Base-by-base conservation (phyloP, 164 flowering plant species). In the Macadamia tetraphylla region DNA sequence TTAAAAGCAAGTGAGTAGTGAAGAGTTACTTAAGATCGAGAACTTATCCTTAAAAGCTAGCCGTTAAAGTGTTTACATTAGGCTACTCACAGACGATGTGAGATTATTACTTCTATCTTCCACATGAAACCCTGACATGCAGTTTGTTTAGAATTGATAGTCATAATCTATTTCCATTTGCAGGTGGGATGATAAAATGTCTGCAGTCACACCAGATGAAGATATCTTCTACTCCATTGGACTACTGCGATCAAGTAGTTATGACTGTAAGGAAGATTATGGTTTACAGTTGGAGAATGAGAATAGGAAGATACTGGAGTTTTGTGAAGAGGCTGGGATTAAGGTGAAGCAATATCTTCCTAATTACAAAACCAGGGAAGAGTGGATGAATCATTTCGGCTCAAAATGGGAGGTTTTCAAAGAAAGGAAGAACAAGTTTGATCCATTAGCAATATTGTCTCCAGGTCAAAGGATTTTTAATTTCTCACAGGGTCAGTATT, bases 101-200 rank as follows among this genome's bases (percentile, higher is more conserved):
- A 23, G 23, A 23, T 23, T 23, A 23, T 23, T 23, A 23, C 23
- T 23, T 23, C 23, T 23, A 0, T 23, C 23, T 23, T 23, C 23
- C 23, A 23, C 23, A 23, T 23, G 23, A 23, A 23, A 23, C 23
- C 23, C 23, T 23, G 23, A 23, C 23, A 23, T 23, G 23, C 23
- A 23, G 3, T 35, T 35, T 35, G 40, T 35, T 35, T 5, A 2
- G 40, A 35, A 35, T 0, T 35, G 40, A 35, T 23, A 23, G 0
- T 23, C 23, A 23, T 23, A 23, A 23, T 35, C 40, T 35, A 35
- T 35, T 35, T 35, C 3, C 5, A 35, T 32, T 65, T 74, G 70
- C 85, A 94, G 98, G 78, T 94, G 97, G 97, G 89, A 91, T 75
- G 78, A 79, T 46, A 67, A 74, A 62, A 91, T 78, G 84, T 89